These are phyloP conservation scores for Microdochium nivale DNA, from an alignment of 2,329 filamentous ascomycete genomes.

Conservation along the genomic window DNA sequence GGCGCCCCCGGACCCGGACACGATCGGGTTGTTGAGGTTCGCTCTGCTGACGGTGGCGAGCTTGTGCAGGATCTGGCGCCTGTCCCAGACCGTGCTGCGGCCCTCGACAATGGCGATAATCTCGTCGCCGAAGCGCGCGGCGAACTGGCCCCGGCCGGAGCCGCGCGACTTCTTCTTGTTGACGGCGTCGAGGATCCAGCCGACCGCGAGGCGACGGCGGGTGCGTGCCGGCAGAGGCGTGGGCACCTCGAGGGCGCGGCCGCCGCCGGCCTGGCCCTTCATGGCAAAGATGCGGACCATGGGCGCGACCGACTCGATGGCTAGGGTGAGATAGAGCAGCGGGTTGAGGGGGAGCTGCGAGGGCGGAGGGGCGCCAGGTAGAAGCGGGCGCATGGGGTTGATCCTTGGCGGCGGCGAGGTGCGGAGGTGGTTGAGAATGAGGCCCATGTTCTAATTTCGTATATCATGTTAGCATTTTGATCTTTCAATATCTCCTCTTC, in stretches of 20 bases:
- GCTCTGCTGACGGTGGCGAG: constrained; percentile 68
- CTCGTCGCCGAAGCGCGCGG: constrained; percentile 75
- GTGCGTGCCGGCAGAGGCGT: constrained; percentile 67
- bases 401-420: constrained; percentile 72
- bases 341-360: constrained; percentile 81
- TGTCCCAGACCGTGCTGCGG: constrained; percentile 75
- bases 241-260: constrained; percentile 74
- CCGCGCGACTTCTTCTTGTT: constrained; percentile 67
- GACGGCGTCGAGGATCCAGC: constrained; percentile 84
- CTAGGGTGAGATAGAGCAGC: constrained; percentile 78
- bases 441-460: constrained; percentile 63
- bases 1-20: background rate
- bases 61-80: constrained; percentile 70
- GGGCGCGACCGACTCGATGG: constrained; percentile 87
- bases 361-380: constrained; percentile 69
- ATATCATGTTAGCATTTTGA: constrained; percentile 5
- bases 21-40: constrained; percentile 45
- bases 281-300: constrained; percentile 71
- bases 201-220: constrained; percentile 67
- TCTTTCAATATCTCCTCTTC: too few species aligned
- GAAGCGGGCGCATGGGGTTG: constrained; percentile 60
- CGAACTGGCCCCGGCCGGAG: constrained; percentile 64
- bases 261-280: constrained; percentile 77
- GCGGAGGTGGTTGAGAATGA: constrained; percentile 76
- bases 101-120: constrained; percentile 84